Evolutionary conservation across 2,329 filamentous ascomycete genomes (phyloP).

Genomic region (Diaporthe batatas): DNA sequence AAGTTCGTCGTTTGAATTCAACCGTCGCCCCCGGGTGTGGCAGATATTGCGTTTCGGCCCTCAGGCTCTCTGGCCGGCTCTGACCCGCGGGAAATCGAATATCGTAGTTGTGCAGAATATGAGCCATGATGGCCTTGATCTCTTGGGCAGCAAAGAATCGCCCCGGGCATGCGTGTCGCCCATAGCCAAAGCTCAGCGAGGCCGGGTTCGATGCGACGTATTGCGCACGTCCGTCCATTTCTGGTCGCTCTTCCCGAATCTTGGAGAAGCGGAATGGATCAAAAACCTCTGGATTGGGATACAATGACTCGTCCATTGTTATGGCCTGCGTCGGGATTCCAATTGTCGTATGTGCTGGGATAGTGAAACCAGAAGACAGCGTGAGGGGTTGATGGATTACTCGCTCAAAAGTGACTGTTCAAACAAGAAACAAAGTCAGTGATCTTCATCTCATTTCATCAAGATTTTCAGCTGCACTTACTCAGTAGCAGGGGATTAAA

Average conservation of each 20-base stretch:
- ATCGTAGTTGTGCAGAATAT: conserved; percentile 28
- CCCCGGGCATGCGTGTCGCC: conserved; percentile 32
- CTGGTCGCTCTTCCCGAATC: neutral
- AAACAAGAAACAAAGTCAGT: neutral
- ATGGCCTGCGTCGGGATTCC: conserved; percentile 56
- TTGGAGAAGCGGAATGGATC: conserved; percentile 24
- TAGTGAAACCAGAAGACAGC: conserved; percentile 67
- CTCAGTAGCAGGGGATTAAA: conserved; percentile 47
- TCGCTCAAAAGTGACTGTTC: conserved; percentile 59
- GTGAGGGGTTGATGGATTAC: conserved; percentile 64
- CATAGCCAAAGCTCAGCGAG: conserved; percentile 27
- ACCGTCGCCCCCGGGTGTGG: conserved; percentile 22
- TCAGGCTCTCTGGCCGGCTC: conserved; percentile 21
- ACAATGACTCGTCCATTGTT: conserved; percentile 54
- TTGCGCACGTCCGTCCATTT: conserved; percentile 20
- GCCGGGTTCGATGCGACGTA: conserved; percentile 25
- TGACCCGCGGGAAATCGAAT: conserved; percentile 13
- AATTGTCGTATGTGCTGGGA: conserved; percentile 58
- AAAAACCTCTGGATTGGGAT: conserved; percentile 49
- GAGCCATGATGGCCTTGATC: conserved; percentile 37
- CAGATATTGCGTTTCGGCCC: conserved; percentile 30
- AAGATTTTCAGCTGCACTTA: conserved; percentile 45
- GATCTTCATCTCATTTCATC: neutral
- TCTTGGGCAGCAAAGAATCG: conserved; percentile 33
- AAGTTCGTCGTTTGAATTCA: conserved; percentile 14